These are phyloP conservation scores for Lineolata rhizophorae DNA, from an alignment of 495 filamentous ascomycete species.

Conservation along the genomic window DNA sequence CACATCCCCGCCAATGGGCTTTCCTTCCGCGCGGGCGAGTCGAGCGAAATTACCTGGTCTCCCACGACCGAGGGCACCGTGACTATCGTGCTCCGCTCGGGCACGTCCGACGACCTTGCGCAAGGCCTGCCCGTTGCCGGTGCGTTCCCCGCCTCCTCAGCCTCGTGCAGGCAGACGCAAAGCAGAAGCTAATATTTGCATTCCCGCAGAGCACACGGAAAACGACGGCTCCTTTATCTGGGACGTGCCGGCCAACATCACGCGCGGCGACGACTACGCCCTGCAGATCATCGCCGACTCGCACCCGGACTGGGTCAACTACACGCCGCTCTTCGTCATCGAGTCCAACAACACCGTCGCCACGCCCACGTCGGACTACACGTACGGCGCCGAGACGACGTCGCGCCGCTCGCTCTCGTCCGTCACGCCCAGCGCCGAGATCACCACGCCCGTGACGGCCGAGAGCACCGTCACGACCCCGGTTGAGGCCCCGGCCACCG, in stretches of 20 bases:
- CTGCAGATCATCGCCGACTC: neutral
- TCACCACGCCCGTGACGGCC: too few relatives aligned
- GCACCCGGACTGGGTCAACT: neutral
- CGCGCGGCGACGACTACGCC: neutral
- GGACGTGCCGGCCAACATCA: neutral
- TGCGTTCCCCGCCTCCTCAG: too few relatives aligned
- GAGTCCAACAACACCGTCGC: neutral
- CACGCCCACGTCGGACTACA: neutral
- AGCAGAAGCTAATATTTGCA: too few relatives aligned
- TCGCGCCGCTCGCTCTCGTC: too few relatives aligned
- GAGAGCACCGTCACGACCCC: too few relatives aligned
- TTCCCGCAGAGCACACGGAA: neutral
- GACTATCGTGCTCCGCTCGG: neutral
- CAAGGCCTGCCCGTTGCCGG: neutral
- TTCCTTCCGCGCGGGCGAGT: neutral
- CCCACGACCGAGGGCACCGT: neutral
- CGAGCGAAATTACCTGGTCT: neutral
- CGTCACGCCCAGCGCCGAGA: too few relatives aligned
- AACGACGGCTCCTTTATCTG: neutral
- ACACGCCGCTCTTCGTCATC: neutral
- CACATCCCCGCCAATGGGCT: neutral
- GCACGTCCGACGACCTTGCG: neutral
- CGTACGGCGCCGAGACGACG: neutral
- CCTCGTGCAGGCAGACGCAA: too few relatives aligned
- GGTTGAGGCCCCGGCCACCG: too few relatives aligned